Evolutionary conservation across 1,139 yeast species (phyloP).

Genomic region (Yamadazyma jaroonii): DNA sequence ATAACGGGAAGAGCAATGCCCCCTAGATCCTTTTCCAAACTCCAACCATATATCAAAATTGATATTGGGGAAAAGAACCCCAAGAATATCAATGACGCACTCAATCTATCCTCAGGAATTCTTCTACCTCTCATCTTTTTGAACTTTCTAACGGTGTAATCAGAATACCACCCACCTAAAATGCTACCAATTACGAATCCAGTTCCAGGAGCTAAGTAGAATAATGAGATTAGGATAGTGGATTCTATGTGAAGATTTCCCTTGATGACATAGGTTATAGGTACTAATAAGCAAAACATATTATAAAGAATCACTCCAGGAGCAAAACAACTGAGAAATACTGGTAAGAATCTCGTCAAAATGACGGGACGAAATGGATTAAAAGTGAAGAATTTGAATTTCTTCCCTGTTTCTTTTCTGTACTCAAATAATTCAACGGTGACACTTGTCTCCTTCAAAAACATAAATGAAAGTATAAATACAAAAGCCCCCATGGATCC

Average conservation of each 20-base stretch:
- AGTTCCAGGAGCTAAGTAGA: conserved; percentile 50
- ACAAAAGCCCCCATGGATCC: conserved; percentile 32
- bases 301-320: conserved; percentile 36
- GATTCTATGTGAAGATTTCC: conserved; percentile 44
- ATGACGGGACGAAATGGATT: conserved; percentile 40
- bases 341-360: conserved; percentile 36
- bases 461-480: conserved; percentile 23
- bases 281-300: conserved; percentile 49
- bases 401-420: conserved; percentile 19
- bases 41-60: conserved; percentile 51
- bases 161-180: conserved; percentile 50
- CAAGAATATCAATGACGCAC: conserved; percentile 31
- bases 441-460: conserved; percentile 39
- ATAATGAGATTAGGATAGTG: conserved; percentile 46
- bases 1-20: conserved; percentile 53
- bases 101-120: conserved; percentile 49
- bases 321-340: conserved; percentile 41
- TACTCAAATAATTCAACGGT: conserved; percentile 9
- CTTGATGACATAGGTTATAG: conserved; percentile 50
- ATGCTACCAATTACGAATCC: conserved; percentile 48
- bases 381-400: conserved; percentile 33
- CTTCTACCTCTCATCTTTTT: conserved; percentile 32
- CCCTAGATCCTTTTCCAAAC: conserved; percentile 42
- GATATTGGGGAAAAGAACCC: conserved; percentile 37
- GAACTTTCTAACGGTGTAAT: conserved; percentile 38